Evolutionary conservation across 306 rosid species (phyloP).

Genomic region (Trichosanthes truncata): DNA sequence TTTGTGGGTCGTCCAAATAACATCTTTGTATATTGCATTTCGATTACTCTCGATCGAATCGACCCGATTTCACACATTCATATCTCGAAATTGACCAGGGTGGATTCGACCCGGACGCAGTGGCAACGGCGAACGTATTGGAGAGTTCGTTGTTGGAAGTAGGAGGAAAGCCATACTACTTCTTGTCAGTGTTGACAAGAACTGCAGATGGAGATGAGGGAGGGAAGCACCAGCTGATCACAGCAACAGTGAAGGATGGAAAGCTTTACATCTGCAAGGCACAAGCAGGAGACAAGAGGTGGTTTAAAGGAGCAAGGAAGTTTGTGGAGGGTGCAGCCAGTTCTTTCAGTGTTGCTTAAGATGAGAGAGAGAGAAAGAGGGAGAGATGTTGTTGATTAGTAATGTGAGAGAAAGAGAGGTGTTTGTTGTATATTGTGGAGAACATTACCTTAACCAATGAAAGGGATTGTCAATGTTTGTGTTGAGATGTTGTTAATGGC

Average conservation of each 20-base stretch:
- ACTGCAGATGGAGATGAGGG: conserved; percentile 99
- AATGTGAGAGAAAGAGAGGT: background rate
- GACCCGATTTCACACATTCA: background rate
- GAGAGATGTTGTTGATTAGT: background rate
- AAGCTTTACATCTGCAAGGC: conserved; percentile 89
- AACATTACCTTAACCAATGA: conserved; percentile 5
- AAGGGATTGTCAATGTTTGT: conserved; percentile 10
- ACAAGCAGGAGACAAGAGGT: conserved; percentile 99
- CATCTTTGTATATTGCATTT: background rate
- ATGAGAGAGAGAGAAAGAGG: too few species aligned
- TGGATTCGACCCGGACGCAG: conserved; percentile 71
- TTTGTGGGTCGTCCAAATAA: background rate
- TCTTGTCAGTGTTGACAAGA: conserved; percentile 73
- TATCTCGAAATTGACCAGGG: conserved; percentile 35
- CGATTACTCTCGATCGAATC: background rate
- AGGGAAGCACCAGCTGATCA: conserved; percentile 83
- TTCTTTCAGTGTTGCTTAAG: conserved; percentile 91
- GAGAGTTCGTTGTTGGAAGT: conserved; percentile 27
- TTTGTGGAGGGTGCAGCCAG: conserved; percentile 59
- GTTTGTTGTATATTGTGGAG: conserved; percentile 10
- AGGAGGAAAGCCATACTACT: conserved; percentile 56
- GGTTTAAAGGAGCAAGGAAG: conserved; percentile 96
- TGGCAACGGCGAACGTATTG: conserved; percentile 79
- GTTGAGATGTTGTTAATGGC: background rate
- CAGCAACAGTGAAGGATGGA: conserved; percentile 75